Evolutionary conservation across 768 basidiomycete species (phyloP), one percentile per base, ranked within the genome.

Genomic region (Lentinus brumalis): DNA sequence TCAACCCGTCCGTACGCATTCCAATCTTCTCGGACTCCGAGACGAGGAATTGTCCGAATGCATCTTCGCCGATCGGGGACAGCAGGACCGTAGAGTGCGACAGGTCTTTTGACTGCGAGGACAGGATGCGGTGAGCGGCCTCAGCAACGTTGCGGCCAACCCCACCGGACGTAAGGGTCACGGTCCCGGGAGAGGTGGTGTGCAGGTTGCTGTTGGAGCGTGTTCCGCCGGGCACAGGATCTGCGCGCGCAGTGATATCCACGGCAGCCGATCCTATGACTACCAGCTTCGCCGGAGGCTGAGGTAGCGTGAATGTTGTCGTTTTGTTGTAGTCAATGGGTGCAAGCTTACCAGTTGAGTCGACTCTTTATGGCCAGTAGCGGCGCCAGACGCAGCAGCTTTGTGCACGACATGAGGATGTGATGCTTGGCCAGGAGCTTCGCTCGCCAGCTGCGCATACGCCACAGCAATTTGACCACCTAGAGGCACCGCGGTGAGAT

Each of bases 141-240:
- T 98, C 95, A 2, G 96, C 91, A 45, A 99, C 85, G 71, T 99
- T 99, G n/a, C 96, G 87, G 0, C 85, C 95, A 14, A 99, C 96
- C 31, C 96, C 96, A 1, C 96, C 96, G 5, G 92, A 76, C 0
- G 89, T 82, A 41, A 96, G 61, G 15, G 79, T 76, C 29, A 98
- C 85, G 12, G 71, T 77, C 10, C 97, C 97, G 0, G 94, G 94
- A 11, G 82, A 82, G 0, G 96, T 98, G 0, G 94, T 91, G 57
- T 86, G 80, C 12, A 80, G 72, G n/a, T 77, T 71, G 38, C 79
- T 66, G 35, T 75, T 26, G 1, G 70, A 69, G 21, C 76, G 69
- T 15, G 72, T 57, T 39, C 58, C 53, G 5, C 59, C 49, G 15
- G 72, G 63, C 7, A 69, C 49, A 31, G 75, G 72, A n/a, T 62